Conservation (phyloP, 2,329 filamentous ascomycete genomes). For the Coleophoma cylindrospora region DNA sequence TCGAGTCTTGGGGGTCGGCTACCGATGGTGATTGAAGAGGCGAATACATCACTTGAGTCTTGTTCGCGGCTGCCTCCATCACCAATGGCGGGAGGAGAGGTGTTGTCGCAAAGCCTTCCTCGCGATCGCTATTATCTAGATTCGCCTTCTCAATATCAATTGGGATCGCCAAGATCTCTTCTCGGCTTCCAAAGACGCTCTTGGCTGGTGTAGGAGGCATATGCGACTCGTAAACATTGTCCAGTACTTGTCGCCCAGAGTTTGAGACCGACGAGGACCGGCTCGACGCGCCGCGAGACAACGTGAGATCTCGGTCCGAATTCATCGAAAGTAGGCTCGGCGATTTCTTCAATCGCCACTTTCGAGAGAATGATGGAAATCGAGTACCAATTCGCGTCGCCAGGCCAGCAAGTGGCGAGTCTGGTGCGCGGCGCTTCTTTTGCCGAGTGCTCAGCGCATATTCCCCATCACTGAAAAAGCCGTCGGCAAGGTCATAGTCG, state of each 20-base stretch:
- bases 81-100: conserved; percentile 81
- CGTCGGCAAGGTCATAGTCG: conserved; percentile 59
- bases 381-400: conserved; percentile 62
- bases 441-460: conserved; percentile 39
- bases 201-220: conserved; percentile 57
- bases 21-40: conserved; percentile 84
- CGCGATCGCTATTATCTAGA: conserved; percentile 40
- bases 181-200: conserved; percentile 54
- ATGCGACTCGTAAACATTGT: conserved; percentile 41
- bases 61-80: conserved; percentile 40
- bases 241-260: conserved; percentile 41
- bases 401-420: conserved; percentile 57
- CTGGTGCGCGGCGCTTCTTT: conserved; percentile 54
- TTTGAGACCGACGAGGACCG: conserved; percentile 74
- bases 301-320: conserved; percentile 18
- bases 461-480: conserved; percentile 62
- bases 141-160: conserved; percentile 50
- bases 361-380: conserved; percentile 45
- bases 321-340: conserved; percentile 20
- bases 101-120: conserved; percentile 68
- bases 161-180: conserved; percentile 41
- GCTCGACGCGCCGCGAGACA: conserved; percentile 63
- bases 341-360: conserved; percentile 45
- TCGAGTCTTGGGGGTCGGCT: conserved; percentile 41
- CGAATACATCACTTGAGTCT: conserved; percentile 60